Percentiles rank a stretch among this genome's conserved stretches.
phyloP scores from a whole-genome alignment of 1,139 yeast genomes.

The Sugiyamaella pinicola region DNA sequence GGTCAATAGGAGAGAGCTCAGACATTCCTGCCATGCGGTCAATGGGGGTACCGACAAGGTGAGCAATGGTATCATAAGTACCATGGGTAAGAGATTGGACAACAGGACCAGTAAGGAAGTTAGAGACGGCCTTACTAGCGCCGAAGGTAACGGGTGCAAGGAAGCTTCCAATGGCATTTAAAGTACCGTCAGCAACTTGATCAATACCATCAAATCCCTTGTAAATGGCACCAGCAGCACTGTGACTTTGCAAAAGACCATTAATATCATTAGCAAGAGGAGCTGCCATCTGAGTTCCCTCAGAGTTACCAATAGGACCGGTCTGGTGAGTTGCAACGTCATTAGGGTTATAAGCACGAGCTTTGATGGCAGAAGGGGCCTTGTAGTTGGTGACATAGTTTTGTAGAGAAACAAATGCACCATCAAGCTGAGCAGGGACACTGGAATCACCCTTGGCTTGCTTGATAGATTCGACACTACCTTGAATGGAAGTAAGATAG shows the following conservation, averaged over 20 bases:
- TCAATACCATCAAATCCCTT: slow-evolving; percentile 18
- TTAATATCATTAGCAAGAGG: slow-evolving; percentile 20
- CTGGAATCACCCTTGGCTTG: slow-evolving; percentile 7
- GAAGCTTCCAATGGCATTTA: slow-evolving; percentile 18
- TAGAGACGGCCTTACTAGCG: slow-evolving; percentile 19
- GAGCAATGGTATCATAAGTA: slow-evolving; percentile 21
- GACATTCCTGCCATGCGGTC: too few relatives aligned
- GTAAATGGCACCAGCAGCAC: slow-evolving; percentile 19
- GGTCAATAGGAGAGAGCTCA: too few relatives aligned
- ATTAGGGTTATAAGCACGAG: slow-evolving; percentile 9
- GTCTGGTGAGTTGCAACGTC: slow-evolving; percentile 4
- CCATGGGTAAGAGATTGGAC: slow-evolving; percentile 27
- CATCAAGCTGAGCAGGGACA: slow-evolving; percentile 9
- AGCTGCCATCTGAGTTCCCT: slow-evolving; percentile 21
- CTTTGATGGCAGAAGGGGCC: slow-evolving; percentile 5
- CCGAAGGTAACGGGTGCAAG: slow-evolving; percentile 18
- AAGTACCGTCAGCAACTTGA: slow-evolving; percentile 20
- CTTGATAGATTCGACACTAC: background rate
- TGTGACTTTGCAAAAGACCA: slow-evolving; percentile 13
- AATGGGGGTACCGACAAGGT: slow-evolving; percentile 21
- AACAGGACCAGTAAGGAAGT: slow-evolving; percentile 26
- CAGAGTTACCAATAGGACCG: slow-evolving; percentile 12
- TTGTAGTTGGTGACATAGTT: slow-evolving; percentile 7
- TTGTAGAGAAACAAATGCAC: background rate
- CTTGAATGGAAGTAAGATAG: slow-evolving; percentile 5